Evolutionary conservation across 495 filamentous ascomycete species (phyloP).

Genomic region (Penicillium maclennaniae): DNA sequence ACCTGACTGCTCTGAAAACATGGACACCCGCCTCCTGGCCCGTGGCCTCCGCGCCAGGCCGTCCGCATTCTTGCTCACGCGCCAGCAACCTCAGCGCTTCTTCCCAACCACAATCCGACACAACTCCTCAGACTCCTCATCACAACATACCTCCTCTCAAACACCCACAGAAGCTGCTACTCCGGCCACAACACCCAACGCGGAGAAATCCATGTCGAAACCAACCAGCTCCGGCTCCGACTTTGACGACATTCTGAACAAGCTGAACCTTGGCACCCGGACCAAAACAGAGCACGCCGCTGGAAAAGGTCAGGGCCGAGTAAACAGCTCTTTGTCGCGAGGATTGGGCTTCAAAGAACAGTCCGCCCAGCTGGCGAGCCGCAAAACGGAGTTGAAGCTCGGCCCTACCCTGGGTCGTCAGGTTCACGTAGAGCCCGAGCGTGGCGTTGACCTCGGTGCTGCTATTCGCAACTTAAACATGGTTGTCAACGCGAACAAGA

Average conservation of each 20-base stretch:
- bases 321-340: slow-evolving; percentile 21
- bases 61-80: slow-evolving; percentile 24
- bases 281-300: slow-evolving; percentile 4
- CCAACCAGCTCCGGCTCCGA: slow-evolving; percentile 16
- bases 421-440: slow-evolving; percentile 35
- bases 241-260: slow-evolving; percentile 39
- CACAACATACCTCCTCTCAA: slow-evolving; percentile 1
- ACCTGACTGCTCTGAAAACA: slow-evolving; percentile 14
- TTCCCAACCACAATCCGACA: slow-evolving; percentile 22
- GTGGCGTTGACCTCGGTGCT: slow-evolving; percentile 29
- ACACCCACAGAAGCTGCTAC: slow-evolving; percentile 1
- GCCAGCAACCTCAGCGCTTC: slow-evolving; percentile 19
- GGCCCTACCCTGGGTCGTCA: slow-evolving; percentile 41
- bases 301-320: slow-evolving; percentile 3
- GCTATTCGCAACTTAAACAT: slow-evolving; percentile 28
- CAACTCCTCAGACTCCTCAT: slow-evolving; percentile 21
- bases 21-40: slow-evolving; percentile 37
- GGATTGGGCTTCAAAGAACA: slow-evolving; percentile 8
- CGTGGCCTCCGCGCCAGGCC: slow-evolving; percentile 35
- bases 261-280: slow-evolving; percentile 34
- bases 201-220: slow-evolving; percentile 7
- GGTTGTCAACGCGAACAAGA: slow-evolving; percentile 24
- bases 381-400: slow-evolving; percentile 35
- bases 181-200: slow-evolving; percentile 2
- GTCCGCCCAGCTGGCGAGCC: slow-evolving; percentile 8